Evolutionary conservation across 352 stramenopile species (phyloP).

Genomic region (Phytophthora citrophthora): DNA sequence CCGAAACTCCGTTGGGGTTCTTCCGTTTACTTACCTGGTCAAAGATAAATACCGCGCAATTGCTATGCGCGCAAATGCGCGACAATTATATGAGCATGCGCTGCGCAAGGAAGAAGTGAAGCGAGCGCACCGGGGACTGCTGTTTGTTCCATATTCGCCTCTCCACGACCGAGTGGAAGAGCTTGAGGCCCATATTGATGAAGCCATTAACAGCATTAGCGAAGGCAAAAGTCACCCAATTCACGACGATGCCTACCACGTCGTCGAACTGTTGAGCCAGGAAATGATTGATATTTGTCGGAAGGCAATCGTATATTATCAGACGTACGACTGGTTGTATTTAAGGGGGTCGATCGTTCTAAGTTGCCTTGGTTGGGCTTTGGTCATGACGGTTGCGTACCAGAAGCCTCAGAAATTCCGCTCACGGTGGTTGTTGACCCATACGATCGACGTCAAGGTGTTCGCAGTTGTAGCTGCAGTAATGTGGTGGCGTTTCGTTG

Average conservation of each 20-base stretch:
- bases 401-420: constrained; percentile 40
- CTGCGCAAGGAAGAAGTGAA: constrained; percentile 65
- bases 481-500: constrained; percentile 54
- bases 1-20: constrained; percentile 79
- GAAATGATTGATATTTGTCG: constrained; percentile 70
- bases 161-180: constrained; percentile 45
- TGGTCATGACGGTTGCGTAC: constrained; percentile 61
- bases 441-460: constrained; percentile 22
- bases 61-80: constrained; percentile 74
- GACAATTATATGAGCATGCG: constrained; percentile 69
- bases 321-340: constrained; percentile 85
- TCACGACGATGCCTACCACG: constrained; percentile 27
- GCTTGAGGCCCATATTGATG: constrained; percentile 34
- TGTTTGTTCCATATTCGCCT: constrained; percentile 55
- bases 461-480: constrained; percentile 16
- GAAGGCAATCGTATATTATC: constrained; percentile 74
- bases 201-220: constrained; percentile 22
- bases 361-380: constrained; percentile 75
- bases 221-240: constrained; percentile 26
- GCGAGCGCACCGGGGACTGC: constrained; percentile 55
- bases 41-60: constrained; percentile 60
- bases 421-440: constrained; percentile 23
- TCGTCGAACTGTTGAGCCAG: constrained; percentile 59
- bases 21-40: constrained; percentile 74
- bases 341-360: constrained; percentile 67